Percentiles rank a stretch among this genome's conserved stretches.
phyloP scores from a whole-genome alignment of 352 stramenopile species.

The Phytophthora citricola region DNA sequence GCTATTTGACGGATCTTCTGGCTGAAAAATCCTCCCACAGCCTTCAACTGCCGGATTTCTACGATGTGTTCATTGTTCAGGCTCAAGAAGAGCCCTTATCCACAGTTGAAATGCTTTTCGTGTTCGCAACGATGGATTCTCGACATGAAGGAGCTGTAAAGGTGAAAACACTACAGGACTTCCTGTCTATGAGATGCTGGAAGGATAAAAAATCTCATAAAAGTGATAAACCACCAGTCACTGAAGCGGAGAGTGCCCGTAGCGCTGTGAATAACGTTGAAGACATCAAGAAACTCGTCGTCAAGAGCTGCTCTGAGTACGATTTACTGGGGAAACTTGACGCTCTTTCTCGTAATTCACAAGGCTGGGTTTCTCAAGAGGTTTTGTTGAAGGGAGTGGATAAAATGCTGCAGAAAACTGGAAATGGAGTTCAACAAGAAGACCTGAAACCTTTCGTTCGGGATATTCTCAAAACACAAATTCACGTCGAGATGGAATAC shows the following conservation, averaged over 20 bases:
- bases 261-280: not conserved
- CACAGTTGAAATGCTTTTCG: conserved; percentile 43
- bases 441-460: conserved; percentile 14
- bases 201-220: not conserved
- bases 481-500: conserved; percentile 21
- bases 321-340: conserved; percentile 36
- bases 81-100: conserved; percentile 19
- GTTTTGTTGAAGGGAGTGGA: conserved; percentile 20
- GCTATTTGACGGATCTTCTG: conserved; percentile 26
- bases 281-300: conserved; percentile 19
- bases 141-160: conserved; percentile 29
- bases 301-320: conserved; percentile 30
- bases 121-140: conserved; percentile 40
- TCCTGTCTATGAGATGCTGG: conserved; percentile 41
- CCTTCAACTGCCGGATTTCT: conserved; percentile 24
- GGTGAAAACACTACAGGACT: conserved; percentile 34
- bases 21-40: conserved; percentile 14
- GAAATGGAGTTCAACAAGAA: conserved; percentile 8
- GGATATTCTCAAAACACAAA: not conserved
- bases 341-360: conserved; percentile 1
- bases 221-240: not conserved
- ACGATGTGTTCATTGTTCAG: conserved; percentile 15
- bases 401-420: conserved; percentile 33
- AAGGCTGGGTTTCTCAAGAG: conserved; percentile 18
- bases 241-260: not conserved